Evolutionary conservation across 805 yeast species (phyloP).

Genomic region (Myxozyma nipponensis): DNA sequence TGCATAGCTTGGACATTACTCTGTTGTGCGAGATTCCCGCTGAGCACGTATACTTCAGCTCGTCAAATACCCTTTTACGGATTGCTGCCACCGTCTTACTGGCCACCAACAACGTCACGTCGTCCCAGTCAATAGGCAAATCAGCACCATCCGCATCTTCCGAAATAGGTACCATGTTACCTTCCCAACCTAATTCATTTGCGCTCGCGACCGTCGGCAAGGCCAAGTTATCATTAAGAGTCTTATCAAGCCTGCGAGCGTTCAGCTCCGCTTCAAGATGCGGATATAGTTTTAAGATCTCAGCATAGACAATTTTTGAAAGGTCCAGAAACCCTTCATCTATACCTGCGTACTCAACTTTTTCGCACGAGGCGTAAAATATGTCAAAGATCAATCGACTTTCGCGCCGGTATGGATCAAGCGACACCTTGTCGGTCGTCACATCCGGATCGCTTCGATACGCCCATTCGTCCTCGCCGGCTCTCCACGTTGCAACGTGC

Average conservation of each 20-base stretch:
- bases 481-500: slow-evolving; percentile 90
- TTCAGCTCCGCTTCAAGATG: slow-evolving; percentile 32
- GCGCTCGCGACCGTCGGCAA: slow-evolving; percentile 39
- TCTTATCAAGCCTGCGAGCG: slow-evolving; percentile 1
- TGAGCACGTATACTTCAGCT: slow-evolving; percentile 78
- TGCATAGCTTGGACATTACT: slow-evolving; percentile 79
- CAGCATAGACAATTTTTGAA: slow-evolving; percentile 56
- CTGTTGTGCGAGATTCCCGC: slow-evolving; percentile 81
- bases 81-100: slow-evolving; percentile 55
- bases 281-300: slow-evolving; percentile 48
- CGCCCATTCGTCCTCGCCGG: slow-evolving; percentile 81
- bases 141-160: slow-evolving; percentile 29
- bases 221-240: slow-evolving; percentile 41
- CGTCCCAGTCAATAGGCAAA: slow-evolving; percentile 67
- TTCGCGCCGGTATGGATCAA: slow-evolving; percentile 89
- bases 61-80: slow-evolving; percentile 49
- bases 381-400: slow-evolving; percentile 72
- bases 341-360: slow-evolving; percentile 89
- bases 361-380: slow-evolving; percentile 53
- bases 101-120: slow-evolving; percentile 63
- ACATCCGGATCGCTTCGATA: slow-evolving; percentile 57
- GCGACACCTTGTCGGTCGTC: slow-evolving; percentile 69
- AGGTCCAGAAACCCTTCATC: slow-evolving; percentile 89
- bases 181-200: slow-evolving; percentile 33
- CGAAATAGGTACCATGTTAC: slow-evolving; percentile 31